Evolutionary conservation across 768 basidiomycete genomes (phyloP).

Genomic region (Macrolepiota dolichaula): DNA sequence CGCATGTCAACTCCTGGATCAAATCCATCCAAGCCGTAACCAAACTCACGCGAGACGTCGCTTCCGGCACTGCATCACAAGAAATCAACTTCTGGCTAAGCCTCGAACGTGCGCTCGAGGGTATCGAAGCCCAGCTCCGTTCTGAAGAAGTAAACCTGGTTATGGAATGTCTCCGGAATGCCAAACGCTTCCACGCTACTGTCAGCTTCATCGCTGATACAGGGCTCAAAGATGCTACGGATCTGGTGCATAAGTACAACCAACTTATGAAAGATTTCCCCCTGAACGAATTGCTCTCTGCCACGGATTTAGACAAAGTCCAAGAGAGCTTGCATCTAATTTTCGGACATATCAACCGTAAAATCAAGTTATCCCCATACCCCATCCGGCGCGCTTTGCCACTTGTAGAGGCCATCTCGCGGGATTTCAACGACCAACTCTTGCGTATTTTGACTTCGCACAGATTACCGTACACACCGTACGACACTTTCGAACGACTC

Average conservation of each 20-base stretch:
- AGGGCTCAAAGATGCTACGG: constrained; percentile 90
- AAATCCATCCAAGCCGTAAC: constrained; percentile 97
- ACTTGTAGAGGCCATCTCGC: constrained; percentile 96
- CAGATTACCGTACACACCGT: constrained; percentile 89
- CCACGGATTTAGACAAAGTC: constrained; percentile 94
- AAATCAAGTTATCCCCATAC: constrained; percentile 93
- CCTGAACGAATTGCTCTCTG: constrained; percentile 91
- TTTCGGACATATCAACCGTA: constrained; percentile 93
- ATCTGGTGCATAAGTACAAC: constrained; percentile 96
- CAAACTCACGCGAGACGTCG: constrained; percentile 90
- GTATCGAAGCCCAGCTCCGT: constrained; percentile 86
- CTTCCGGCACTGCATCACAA: constrained; percentile 93
- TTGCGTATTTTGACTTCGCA: constrained; percentile 88
- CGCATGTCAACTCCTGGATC: constrained; percentile 96
- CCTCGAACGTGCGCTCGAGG: constrained; percentile 90
- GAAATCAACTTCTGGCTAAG: constrained; percentile 99
- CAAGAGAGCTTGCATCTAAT: constrained; percentile 85
- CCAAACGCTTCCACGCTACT: constrained; percentile 95
- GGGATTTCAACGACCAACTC: constrained; percentile 95
- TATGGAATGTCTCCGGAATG: constrained; percentile 91
- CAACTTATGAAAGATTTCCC: constrained; percentile 99
- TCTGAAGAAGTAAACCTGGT: constrained; percentile 92
- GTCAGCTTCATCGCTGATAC: constrained; percentile 98
- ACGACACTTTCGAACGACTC: constrained; percentile 89
- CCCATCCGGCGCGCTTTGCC: constrained; percentile 95